phyloP scores from a whole-genome alignment of 176 grass and related monocot species.

The Oryza punctata region DNA sequence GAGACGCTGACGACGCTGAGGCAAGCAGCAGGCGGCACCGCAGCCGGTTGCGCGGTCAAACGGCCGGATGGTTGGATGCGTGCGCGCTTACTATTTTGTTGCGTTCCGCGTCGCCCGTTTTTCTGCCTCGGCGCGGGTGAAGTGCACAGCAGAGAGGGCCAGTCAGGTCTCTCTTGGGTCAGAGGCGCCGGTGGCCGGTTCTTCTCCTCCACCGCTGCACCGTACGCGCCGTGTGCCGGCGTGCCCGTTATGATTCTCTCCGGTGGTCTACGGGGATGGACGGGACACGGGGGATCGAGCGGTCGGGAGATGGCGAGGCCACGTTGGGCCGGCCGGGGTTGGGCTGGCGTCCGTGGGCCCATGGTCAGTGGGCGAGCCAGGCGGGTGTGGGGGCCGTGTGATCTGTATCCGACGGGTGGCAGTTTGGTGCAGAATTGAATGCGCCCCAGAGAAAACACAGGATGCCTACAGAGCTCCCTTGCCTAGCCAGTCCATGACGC shows the following conservation, averaged over 20 bases:
- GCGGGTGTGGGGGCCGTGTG: constrained; percentile 20
- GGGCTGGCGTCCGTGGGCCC: not conserved
- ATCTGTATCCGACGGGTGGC: constrained; percentile 40
- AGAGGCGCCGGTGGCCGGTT: not conserved
- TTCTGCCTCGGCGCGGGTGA: not conserved
- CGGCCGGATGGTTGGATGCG: constrained; percentile 16
- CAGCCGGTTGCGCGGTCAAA: constrained; percentile 51
- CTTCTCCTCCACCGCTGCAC: not conserved
- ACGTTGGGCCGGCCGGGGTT: not conserved
- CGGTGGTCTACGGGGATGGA: not conserved
- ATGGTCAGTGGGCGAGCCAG: not conserved
- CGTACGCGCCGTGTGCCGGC: not conserved
- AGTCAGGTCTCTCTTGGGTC: not conserved
- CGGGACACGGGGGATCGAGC: not conserved
- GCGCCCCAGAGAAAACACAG: not conserved
- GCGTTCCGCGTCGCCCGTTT: not conserved
- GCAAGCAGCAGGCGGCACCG: not conserved
- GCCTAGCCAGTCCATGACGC: too few species aligned
- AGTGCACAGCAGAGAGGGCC: too few species aligned
- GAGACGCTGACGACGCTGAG: constrained; percentile 34
- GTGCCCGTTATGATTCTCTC: not conserved
- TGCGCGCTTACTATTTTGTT: constrained; percentile 25
- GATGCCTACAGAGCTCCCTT: not conserved
- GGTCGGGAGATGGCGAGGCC: not conserved
- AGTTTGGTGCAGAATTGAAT: constrained; percentile 32